Evolutionary conservation across 2,329 filamentous ascomycete species (phyloP), one percentile per base, ranked within the genome.

Genomic region (Fusarium nelsonii): DNA sequence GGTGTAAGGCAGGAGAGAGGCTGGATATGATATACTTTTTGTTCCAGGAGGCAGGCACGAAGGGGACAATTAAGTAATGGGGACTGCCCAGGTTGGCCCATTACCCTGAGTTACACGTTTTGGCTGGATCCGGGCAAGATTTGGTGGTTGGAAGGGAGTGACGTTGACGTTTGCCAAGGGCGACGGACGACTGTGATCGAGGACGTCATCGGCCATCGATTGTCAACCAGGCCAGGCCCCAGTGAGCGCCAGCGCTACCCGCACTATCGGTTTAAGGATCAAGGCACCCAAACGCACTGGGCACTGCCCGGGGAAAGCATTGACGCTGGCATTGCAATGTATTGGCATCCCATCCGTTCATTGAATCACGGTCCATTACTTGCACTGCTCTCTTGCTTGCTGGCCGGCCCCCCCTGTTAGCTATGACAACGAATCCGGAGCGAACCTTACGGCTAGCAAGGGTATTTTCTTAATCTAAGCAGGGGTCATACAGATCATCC

Each of bases 161-260:
- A 79, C 77, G 77, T 79, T 79, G 77, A 79, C 76, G 77, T 78
- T 78, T 71, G 69, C 68, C 70, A 67, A 71, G 73, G 67, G 72
- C 69, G 69, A 69, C 59, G 33, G 69, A 69, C 59, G 33, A 49
- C 46, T 58, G 48, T 73, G 72, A 74, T 75, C 73, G 68, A 74
- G 69, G 75, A 78, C 78, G 78, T 79, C 78, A 79, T 79, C 66
- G 56, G 62, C 43, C 63, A 68, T 28, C 33, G 12, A 72, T 69
- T 65, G 51, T 26, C 48, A 43, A 55, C 56, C 48, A 48, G 30
- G 30, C 30, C 51, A 30, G 46, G 20, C 18, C n/a, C 18, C 43
- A 28, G 28, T 30, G 30, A 49, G 48, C 46, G 48, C 61, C 43
- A 57, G 39, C 58, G 48, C 65, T 61, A 62, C 26, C 56, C 28